Percentiles rank a stretch among this genome's conserved stretches.
Evolutionary conservation across 2,329 filamentous ascomycete species (phyloP).

Genomic region (Fusarium duplospermum): DNA sequence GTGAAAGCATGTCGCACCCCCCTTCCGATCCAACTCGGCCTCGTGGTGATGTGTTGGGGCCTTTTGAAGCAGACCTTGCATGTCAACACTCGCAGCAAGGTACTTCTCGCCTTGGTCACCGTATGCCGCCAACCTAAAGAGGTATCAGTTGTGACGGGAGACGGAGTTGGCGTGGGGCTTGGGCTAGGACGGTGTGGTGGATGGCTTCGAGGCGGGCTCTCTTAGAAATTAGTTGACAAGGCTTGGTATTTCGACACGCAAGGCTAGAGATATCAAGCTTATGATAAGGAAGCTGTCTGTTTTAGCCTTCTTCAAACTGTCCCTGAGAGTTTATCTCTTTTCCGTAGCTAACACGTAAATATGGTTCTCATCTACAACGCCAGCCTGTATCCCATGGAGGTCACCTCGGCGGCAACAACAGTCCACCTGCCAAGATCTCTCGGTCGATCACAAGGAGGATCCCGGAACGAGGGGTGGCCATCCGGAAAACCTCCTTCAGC

Average conservation of each 20-base stretch:
- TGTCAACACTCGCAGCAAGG: background rate
- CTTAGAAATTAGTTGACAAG: conserved; percentile 11
- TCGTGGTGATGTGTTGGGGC: background rate
- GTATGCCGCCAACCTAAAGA: background rate
- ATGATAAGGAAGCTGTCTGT: background rate
- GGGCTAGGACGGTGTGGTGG: conserved; percentile 23
- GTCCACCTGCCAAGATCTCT: background rate
- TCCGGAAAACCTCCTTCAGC: conserved; percentile 14
- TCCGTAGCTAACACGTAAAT: background rate
- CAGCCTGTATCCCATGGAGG: background rate
- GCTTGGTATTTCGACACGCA: background rate
- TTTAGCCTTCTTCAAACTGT: background rate
- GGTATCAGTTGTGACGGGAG: conserved; percentile 5
- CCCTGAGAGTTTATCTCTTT: background rate
- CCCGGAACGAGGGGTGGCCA: background rate
- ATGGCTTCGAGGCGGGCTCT: conserved; percentile 18
- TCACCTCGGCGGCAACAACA: background rate
- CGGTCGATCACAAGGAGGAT: conserved; percentile 14
- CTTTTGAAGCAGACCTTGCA: conserved; percentile 9
- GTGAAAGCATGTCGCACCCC: background rate
- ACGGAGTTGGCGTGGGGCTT: conserved; percentile 6
- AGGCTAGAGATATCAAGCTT: background rate
- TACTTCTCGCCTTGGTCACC: background rate
- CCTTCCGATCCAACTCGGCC: conserved; percentile 5
- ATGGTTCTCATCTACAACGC: background rate